These are phyloP conservation scores for Vitellaria paradoxa DNA, from an alignment of 179 eudicot genomes.

Conservation along the genomic window DNA sequence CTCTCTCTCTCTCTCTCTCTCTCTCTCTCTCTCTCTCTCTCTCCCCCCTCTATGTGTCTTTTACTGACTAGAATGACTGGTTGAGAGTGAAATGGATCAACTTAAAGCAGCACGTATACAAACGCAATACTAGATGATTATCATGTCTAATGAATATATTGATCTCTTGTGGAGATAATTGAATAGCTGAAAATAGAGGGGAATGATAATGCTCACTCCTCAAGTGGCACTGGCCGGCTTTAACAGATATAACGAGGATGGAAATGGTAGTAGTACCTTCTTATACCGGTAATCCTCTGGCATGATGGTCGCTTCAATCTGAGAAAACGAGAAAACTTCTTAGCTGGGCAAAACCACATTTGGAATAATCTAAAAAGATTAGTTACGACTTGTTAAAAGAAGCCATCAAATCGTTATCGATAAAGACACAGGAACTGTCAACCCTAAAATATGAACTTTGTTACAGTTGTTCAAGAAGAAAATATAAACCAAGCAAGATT, in stretches of 20 bases:
- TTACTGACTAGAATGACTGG: background rate
- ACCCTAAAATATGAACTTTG: too few species aligned
- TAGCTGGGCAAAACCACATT: conserved; percentile 6
- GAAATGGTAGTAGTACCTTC: conserved; percentile 45
- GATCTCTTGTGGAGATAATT: background rate
- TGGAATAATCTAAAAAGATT: background rate
- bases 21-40: background rate
- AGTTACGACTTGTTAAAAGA: background rate
- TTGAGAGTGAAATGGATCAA: background rate
- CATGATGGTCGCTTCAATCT: conserved; percentile 90
- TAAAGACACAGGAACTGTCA: too few species aligned
- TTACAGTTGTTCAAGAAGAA: too few species aligned
- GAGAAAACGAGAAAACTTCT: conserved; percentile 14
- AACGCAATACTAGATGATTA: too few species aligned
- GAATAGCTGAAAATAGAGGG: background rate
- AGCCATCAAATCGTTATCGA: background rate
- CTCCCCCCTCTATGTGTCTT: background rate
- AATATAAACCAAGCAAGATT: background rate
- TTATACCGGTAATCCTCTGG: conserved; percentile 77
- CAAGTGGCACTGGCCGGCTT: background rate
- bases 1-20: background rate
- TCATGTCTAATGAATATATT: too few species aligned
- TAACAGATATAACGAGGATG: background rate
- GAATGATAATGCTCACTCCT: too few species aligned
- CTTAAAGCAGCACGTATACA: background rate